These are phyloP conservation scores for Bisporella sp. DNA, from an alignment of 2,329 filamentous ascomycete genomes.

Conservation along the genomic window DNA sequence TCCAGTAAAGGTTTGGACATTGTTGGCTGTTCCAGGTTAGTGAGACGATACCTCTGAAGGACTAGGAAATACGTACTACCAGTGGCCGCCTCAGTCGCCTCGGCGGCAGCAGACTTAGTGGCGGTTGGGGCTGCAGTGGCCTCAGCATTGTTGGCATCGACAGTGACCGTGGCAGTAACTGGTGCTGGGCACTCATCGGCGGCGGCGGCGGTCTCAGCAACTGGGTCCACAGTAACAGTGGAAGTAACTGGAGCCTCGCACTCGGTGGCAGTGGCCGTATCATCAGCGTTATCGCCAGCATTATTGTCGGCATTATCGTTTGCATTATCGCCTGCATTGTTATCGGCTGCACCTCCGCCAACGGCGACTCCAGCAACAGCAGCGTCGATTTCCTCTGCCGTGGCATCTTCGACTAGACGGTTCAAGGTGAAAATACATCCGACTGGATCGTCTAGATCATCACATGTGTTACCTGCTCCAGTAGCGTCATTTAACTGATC, in stretches of 20 bases:
- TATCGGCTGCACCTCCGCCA: conserved; percentile 9
- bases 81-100: conserved; percentile 3
- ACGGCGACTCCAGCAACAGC: conserved; percentile 33
- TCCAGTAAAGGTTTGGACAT: conserved; percentile 36
- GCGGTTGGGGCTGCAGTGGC: conserved; percentile 14
- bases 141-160: neutral
- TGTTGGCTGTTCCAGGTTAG: conserved; percentile 17
- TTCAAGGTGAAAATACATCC: conserved; percentile 49
- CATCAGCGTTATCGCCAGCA: neutral
- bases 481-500: conserved; percentile 32
- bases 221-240: conserved; percentile 3
- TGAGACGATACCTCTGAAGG: neutral
- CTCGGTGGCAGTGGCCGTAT: neutral
- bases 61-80: conserved; percentile 3
- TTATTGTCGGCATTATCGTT: neutral
- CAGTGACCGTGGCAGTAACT: conserved; percentile 2
- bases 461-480: conserved; percentile 42
- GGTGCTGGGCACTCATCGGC: conserved; percentile 16
- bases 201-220: conserved; percentile 17
- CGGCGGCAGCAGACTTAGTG: neutral
- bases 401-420: conserved; percentile 47
- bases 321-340: neutral
- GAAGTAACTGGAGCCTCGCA: conserved; percentile 4
- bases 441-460: conserved; percentile 36
- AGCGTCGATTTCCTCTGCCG: conserved; percentile 41